Evolutionary conservation across 148 eudicot genomes (phyloP).

Genomic region (Rhododendron griersonianum): DNA sequence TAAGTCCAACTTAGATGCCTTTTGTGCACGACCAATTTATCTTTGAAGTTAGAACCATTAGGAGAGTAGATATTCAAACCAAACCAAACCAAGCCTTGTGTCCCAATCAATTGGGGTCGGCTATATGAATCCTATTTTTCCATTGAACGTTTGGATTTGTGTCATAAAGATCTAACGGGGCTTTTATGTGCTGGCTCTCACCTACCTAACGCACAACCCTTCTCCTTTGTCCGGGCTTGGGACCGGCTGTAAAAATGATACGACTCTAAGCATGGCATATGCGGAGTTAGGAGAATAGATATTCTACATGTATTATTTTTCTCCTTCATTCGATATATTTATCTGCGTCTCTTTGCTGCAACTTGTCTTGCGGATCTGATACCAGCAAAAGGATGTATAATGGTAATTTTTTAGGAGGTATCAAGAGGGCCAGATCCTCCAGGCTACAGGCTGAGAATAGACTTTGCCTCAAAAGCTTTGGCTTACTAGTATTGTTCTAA

Average conservation of each 20-base stretch:
- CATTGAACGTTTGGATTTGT: neutral
- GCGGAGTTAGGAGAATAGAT: neutral
- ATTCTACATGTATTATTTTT: neutral
- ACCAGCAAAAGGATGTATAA: neutral
- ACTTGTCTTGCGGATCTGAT: neutral
- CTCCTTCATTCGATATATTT: neutral
- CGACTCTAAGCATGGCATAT: too few relatives aligned
- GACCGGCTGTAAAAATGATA: neutral
- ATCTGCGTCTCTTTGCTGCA: neutral
- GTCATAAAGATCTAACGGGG: neutral
- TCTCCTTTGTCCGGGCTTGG: neutral
- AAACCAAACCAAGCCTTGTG: neutral
- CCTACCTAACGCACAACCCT: neutral
- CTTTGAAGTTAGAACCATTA: neutral
- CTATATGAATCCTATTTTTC: neutral
- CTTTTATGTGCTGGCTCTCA: neutral
- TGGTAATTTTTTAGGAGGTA: neutral
- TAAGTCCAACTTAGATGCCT: neutral
- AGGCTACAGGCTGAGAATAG: neutral
- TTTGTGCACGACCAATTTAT: neutral
- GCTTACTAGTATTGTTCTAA: neutral
- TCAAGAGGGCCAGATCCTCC: neutral
- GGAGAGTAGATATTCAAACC: neutral
- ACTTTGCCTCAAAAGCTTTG: neutral
- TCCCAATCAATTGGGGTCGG: neutral